Conservation (phyloP, 257 asterid genomes). For the Solanum verrucosum region DNA sequence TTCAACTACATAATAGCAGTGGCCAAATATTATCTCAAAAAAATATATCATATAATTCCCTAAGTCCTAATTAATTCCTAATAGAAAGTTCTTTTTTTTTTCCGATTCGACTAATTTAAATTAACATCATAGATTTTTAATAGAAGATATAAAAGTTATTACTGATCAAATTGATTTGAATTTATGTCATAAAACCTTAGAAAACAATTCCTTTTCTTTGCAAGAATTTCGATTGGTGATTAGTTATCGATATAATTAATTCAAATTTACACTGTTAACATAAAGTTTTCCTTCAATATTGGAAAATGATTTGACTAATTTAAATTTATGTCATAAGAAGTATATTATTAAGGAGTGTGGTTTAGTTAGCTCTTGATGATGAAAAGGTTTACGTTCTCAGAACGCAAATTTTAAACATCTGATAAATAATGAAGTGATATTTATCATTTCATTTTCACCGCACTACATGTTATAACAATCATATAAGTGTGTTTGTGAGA, state of each 20-base stretch:
- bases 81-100: not conserved
- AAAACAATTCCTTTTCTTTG: too few relatives aligned
- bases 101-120: not conserved
- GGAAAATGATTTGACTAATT: not conserved
- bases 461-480: not conserved
- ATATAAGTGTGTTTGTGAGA: not conserved
- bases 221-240: not conserved
- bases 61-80: not conserved
- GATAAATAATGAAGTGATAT: not conserved
- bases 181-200: not conserved
- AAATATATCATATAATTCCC: not conserved
- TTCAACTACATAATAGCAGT: not conserved
- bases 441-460: not conserved
- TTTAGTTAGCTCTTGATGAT: not conserved
- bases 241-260: too few relatives aligned
- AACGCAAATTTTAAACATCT: not conserved
- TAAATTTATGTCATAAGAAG: not conserved
- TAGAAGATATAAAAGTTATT: not conserved
- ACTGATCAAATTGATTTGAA: too few relatives aligned
- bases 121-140: not conserved
- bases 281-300: not conserved
- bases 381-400: rapidly evolving
- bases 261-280: not conserved
- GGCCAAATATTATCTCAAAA: not conserved
- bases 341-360: not conserved